Evolutionary conservation across 192 early-diverging fungal genomes (phyloP), one percentile per base, ranked within the genome.

Genomic region (Obelidium mucronatum): DNA sequence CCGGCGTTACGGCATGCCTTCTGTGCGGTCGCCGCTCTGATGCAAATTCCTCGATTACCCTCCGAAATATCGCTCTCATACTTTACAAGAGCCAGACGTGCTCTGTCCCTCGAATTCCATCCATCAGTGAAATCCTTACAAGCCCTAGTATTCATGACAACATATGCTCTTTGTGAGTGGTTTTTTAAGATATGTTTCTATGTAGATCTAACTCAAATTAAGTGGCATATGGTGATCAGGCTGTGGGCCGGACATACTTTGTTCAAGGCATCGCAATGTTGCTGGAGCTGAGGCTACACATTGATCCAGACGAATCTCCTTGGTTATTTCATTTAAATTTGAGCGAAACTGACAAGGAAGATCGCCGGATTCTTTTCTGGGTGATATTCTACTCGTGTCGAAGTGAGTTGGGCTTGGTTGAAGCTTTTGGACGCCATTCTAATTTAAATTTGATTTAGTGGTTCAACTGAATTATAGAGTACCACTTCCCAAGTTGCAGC

Each of bases 271-370:
- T 59, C 24, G 26, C 13, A n/a, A 59, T 59, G 8, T 22, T 24
- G n/a, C 11, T 59, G 8, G 56, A n/a, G n/a, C 56, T 19, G 26
- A 31, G 24, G n/a, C 56, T 59, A 22, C 8, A 59, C 31, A 30
- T 59, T n/a, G 56, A 59, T 24, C 56, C 56, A 19, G 56, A 59
- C 26, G 56, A 59, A 11, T n/a, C 56, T 0, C 56, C 56, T n/a
- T 59, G 56, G 56, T 30, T 31, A 8, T 6, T 19, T 11, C 31
- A n/a, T 8, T 59, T 31, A 24, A 30, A n/a, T 31, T 11, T 59
- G 56, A 19, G 13, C 13, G 56, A 59, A 5, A 11, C 11, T 59
- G 56, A 59, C 13, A 59, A 59, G 56, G 56, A 59, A 6, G 56
- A 59, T 19, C 56, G 56, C 13, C n/a, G 56, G 6, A 59, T 6